Evolutionary conservation across 768 basidiomycete genomes (phyloP), one percentile per base, ranked within the genome.

Genomic region (Hericium coralloides): DNA sequence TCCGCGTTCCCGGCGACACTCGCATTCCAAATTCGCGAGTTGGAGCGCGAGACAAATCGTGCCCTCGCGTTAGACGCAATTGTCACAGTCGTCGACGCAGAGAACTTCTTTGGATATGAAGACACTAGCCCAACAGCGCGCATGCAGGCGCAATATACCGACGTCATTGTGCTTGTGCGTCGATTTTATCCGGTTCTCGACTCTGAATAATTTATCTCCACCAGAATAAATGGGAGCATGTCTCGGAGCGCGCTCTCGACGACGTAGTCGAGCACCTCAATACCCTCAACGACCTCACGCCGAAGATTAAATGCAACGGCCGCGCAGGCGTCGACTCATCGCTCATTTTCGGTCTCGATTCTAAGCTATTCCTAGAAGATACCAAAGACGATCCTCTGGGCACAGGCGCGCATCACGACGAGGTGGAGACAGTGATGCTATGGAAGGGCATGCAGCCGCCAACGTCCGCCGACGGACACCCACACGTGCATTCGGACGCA

Each of bases 91-190:
- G 74, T 98, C 49, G 89, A 92, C 66, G 89, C 91, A 0, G 90
- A 92, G 70, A 95, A 95, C 69, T 98, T 98, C 68, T 69, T 74
- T 14, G 94, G 94, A 3, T 97, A 97, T 69, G 94, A 97, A 66
- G 95, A 98, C 66, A 87, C 83, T 0, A 92, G 89, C 7, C 87
- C 90, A 0, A 95, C 94, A 1, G 93, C 94, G 20, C 90, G 83
- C 67, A 92, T 95, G 85, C 86, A 92, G 73, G 90, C 95, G n/a
- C 88, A 87, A 66, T 98, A 95, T 68, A 93, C 94, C 3, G 95
- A 98, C 67, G 77, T 95, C 39, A 82, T 98, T 57, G 74, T 98
- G 26, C 80, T 98, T 55, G 89, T 90, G 58, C 58, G 85, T 76
- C 12, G 4, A 12, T 38, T 36, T 31, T n/a, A 22, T 58, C 54